phyloP scores from a whole-genome alignment of 192 early-diverging fungal genomes.

The Dispira simplex region DNA sequence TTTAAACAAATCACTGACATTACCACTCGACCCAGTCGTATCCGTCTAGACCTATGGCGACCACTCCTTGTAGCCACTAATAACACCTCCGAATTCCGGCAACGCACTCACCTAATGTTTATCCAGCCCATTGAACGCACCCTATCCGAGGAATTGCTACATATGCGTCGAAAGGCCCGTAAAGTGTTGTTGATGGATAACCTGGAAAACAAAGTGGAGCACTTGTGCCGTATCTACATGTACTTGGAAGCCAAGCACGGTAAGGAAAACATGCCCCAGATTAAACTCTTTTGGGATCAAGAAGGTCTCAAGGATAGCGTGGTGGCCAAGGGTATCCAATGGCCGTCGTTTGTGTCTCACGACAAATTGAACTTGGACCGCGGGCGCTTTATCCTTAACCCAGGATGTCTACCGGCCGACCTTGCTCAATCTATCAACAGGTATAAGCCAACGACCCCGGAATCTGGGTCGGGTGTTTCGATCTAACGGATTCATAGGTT shows the following conservation, averaged over 20 bases:
- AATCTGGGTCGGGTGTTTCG: no score
- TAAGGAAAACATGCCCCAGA: neutral
- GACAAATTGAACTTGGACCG: neutral
- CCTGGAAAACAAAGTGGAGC: neutral
- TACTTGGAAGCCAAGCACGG: conserved; percentile 10
- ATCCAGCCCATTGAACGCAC: neutral
- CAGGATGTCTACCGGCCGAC: conserved; percentile 1
- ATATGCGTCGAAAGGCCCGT: neutral
- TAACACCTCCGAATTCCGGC: neutral
- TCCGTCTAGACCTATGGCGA: conserved; percentile 30
- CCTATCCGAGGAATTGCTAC: conserved; percentile 2
- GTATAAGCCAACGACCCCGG: no score
- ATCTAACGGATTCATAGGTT: no score
- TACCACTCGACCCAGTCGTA: conserved; percentile 16
- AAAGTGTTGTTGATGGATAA: neutral
- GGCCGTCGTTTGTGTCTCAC: conserved; percentile 10
- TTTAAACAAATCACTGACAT: conserved; percentile 20
- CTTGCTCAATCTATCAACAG: no score
- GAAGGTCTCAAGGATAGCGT: conserved; percentile 3
- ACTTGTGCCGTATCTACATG: conserved; percentile 9
- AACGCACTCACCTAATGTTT: conserved; percentile 3
- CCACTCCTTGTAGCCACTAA: conserved; percentile 21
- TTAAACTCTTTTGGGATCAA: conserved; percentile 10
- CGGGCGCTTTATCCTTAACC: neutral
- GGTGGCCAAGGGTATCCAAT: neutral